Percentiles rank a stretch among this genome's conserved stretches.
Evolutionary conservation across 1,139 yeast genomes (phyloP).

Genomic region (Yamadazyma kanchanaburiensis): DNA sequence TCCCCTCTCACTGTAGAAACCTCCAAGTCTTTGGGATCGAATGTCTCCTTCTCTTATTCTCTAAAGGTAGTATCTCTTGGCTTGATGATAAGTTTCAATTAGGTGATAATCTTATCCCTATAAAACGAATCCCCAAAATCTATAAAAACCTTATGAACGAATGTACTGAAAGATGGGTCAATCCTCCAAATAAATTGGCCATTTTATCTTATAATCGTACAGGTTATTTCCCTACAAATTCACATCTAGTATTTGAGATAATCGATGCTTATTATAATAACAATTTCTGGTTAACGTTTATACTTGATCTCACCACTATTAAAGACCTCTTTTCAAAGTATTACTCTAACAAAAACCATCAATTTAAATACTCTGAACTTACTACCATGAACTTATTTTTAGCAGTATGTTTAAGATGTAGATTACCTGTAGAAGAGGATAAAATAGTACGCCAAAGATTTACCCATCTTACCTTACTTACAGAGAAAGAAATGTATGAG

Average conservation of each 20-base stretch:
- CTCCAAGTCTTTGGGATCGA: slow-evolving; percentile 29
- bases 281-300: slow-evolving; percentile 12
- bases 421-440: slow-evolving; percentile 13
- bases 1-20: neutral
- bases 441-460: slow-evolving; percentile 4
- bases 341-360: slow-evolving; percentile 12
- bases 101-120: slow-evolving; percentile 23
- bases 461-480: slow-evolving; percentile 6
- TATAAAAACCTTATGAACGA: slow-evolving; percentile 19
- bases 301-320: slow-evolving; percentile 14
- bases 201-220: slow-evolving; percentile 16
- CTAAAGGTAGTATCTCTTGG: slow-evolving; percentile 32
- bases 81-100: slow-evolving; percentile 25
- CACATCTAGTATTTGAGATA: slow-evolving; percentile 22
- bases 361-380: slow-evolving; percentile 26
- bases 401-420: slow-evolving; percentile 24
- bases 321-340: slow-evolving; percentile 20
- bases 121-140: slow-evolving; percentile 29
- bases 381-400: slow-evolving; percentile 26
- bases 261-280: slow-evolving; percentile 20
- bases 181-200: slow-evolving; percentile 25
- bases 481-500: slow-evolving; percentile 10
- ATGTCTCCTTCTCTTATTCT: slow-evolving; percentile 32
- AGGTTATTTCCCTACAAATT: slow-evolving; percentile 27
- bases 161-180: slow-evolving; percentile 26